Percentiles rank a stretch among this genome's conserved stretches.
Evolutionary conservation across 1,139 yeast species (phyloP).

Genomic region (Zygoascus sp.): DNA sequence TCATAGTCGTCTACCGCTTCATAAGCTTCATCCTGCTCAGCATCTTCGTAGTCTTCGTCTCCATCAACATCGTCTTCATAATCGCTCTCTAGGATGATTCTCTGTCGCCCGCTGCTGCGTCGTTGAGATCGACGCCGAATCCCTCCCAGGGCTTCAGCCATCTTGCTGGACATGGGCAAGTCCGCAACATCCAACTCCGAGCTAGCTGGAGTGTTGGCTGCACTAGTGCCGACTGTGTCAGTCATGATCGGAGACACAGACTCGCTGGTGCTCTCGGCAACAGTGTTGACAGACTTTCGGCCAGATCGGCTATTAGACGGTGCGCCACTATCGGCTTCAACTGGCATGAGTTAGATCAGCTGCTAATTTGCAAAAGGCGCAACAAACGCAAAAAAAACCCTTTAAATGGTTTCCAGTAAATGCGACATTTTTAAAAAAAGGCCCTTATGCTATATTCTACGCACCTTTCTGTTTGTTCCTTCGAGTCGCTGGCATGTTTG

Average conservation of each 20-base stretch:
- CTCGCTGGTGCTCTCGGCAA: neutral
- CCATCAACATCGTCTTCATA: conserved; percentile 14
- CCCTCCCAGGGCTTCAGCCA: conserved; percentile 10
- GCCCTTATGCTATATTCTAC: too few species aligned
- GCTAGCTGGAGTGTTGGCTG: conserved; percentile 15
- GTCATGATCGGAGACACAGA: neutral
- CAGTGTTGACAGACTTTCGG: neutral
- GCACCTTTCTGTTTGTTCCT: too few species aligned
- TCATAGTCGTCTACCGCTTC: conserved; percentile 13
- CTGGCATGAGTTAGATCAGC: neutral
- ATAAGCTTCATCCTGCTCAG: conserved; percentile 12
- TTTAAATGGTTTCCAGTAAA: too few species aligned
- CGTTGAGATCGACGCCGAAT: conserved; percentile 8
- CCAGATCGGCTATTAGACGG: neutral
- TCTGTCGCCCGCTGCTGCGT: conserved; percentile 1
- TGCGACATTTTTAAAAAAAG: too few species aligned
- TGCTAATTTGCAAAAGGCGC: too few species aligned
- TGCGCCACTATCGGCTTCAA: neutral
- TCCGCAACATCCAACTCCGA: conserved; percentile 12
- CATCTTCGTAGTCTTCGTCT: conserved; percentile 13
- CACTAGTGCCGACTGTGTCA: neutral
- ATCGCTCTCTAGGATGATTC: conserved; percentile 5
- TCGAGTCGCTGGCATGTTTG: too few species aligned
- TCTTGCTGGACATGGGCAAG: conserved; percentile 18
- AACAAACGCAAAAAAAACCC: too few species aligned